Percentiles rank a stretch among this genome's conserved stretches.
phyloP scores from a whole-genome alignment of 306 rosid species.

The Trifolium repens region DNA sequence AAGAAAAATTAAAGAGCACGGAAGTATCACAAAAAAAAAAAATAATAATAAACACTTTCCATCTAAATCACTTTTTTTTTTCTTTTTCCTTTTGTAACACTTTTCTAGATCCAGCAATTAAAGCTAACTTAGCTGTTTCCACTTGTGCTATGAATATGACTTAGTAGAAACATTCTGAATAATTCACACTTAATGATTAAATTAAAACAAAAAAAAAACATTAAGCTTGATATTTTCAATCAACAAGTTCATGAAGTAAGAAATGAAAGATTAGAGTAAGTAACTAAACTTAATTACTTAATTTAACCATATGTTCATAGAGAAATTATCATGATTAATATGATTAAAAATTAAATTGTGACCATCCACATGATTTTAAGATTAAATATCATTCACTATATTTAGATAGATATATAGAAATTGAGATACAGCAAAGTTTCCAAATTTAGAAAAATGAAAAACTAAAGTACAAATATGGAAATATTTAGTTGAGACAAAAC shows the following conservation, averaged over 20 bases:
- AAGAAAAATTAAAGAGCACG: conserved; percentile 65
- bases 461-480: not conserved
- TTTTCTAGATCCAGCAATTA: conserved; percentile 74
- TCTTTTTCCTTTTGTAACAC: conserved; percentile 43
- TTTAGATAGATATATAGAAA: not conserved
- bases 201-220: not conserved
- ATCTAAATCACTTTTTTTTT: conserved; percentile 44
- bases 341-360: not conserved
- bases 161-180: conserved; percentile 40
- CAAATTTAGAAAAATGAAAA: not conserved
- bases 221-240: conserved; percentile 25
- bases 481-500: not conserved
- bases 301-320: not conserved
- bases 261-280: not conserved
- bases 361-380: not conserved
- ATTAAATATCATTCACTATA: not conserved
- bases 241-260: conserved; percentile 11
- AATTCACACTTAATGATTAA: not conserved
- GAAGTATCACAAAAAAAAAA: conserved; percentile 47
- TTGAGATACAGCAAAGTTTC: not conserved
- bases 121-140: conserved; percentile 71
- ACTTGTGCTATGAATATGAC: conserved; percentile 40
- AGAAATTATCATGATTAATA: not conserved
- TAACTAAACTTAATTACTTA: not conserved
- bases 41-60: conserved; percentile 41